These are phyloP conservation scores for Aspergillus sclerotiicarbonarius DNA, from an alignment of 495 filamentous ascomycete species.

Conservation along the genomic window DNA sequence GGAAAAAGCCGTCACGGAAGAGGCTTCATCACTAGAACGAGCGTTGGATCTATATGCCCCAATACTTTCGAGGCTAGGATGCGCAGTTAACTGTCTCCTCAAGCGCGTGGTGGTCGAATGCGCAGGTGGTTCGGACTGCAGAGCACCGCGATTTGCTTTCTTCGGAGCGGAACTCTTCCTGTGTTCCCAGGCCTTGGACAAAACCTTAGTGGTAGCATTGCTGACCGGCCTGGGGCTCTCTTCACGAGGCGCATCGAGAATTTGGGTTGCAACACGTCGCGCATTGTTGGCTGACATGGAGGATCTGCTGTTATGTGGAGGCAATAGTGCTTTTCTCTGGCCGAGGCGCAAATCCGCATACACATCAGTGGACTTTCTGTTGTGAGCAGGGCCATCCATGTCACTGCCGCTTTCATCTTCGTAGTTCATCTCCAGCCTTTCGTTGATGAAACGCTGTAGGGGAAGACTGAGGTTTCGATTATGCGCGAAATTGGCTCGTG, in stretches of 20 bases:
- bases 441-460: constrained; percentile 47
- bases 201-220: not conserved
- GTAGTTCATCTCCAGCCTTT: constrained; percentile 35
- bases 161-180: constrained; percentile 17
- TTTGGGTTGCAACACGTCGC: constrained; percentile 18
- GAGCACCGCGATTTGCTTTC: constrained; percentile 16
- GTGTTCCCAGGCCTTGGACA: constrained; percentile 15
- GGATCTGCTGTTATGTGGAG: constrained; percentile 10
- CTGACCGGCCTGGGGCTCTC: constrained; percentile 10
- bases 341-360: constrained; percentile 8
- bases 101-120: constrained; percentile 28
- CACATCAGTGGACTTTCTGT: constrained; percentile 7
- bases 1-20: constrained; percentile 1
- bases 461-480: constrained; percentile 41
- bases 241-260: constrained; percentile 19
- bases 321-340: constrained; percentile 4
- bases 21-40: not conserved
- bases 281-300: constrained; percentile 15
- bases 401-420: constrained; percentile 16
- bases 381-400: constrained; percentile 6
- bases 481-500: constrained; percentile 25
- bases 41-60: constrained; percentile 27
- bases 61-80: constrained; percentile 41
- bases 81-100: constrained; percentile 34
- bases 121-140: constrained; percentile 18